phyloP scores from a whole-genome alignment of 306 rosid species.

The Castanospermum australe region DNA sequence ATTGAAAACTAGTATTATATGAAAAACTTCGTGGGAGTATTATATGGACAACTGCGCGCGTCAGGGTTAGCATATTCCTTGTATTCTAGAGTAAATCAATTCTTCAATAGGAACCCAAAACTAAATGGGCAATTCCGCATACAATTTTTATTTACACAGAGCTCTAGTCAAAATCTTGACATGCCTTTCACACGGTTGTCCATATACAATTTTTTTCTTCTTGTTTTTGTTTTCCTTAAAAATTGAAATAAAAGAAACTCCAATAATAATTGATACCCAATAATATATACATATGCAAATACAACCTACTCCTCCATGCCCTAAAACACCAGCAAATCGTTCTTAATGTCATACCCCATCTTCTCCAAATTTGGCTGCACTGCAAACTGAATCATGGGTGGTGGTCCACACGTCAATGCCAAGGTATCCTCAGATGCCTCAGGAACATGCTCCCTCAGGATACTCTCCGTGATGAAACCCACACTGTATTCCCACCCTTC shows the following conservation, averaged over 20 bases:
- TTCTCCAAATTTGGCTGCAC: constrained; percentile 75
- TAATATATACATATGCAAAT: neutral
- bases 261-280: neutral
- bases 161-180: constrained; percentile 21
- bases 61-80: too few relatives aligned
- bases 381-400: constrained; percentile 75
- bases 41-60: too few relatives aligned
- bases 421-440: constrained; percentile 46
- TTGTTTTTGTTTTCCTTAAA: neutral
- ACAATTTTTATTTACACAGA: too few relatives aligned
- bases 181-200: neutral
- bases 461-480: constrained; percentile 59
- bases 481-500: constrained; percentile 77
- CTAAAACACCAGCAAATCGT: constrained; percentile 66
- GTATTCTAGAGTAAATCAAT: too few relatives aligned
- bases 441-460: constrained; percentile 67
- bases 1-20: too few relatives aligned
- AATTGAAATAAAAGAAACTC: neutral
- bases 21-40: too few relatives aligned
- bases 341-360: constrained; percentile 60
- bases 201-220: neutral
- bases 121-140: too few relatives aligned
- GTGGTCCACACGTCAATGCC: constrained; percentile 84
- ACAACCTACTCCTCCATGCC: neutral
- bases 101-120: too few relatives aligned